Evolutionary conservation across 805 yeast genomes (phyloP), one percentile per base, ranked within the genome.

Genomic region (Yamadazyma sp.): DNA sequence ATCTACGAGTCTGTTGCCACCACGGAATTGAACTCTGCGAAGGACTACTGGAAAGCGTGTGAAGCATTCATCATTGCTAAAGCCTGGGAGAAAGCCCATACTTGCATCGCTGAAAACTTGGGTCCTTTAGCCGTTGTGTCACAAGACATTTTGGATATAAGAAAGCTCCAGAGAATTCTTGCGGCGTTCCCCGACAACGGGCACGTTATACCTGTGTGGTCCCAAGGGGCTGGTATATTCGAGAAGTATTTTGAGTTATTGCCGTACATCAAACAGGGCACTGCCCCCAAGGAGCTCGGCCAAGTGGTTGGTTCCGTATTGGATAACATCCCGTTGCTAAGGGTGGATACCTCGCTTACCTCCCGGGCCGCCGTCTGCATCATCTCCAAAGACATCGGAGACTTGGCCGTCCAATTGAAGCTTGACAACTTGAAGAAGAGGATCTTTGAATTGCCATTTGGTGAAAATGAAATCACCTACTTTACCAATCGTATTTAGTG

Each of bases 81-180:
- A 8, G 56, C 73, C 34, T 76, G 75, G 64, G 66, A 60, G 0
- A 79, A 76, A 26, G 95, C 96, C 0, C 93, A 86, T 50, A 54
- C 60, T 2, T 61, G 77, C 1, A 59, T 86, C 3, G 49, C 80
- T 6, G 53, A 63, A 1, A 55, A 68, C 3, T 82, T 88, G 20
- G 98, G 91, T 0, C 98, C 98, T 6, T 56, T 60, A 10, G 74
- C 82, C 3, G 76, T 90, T 1, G 73, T 81, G 11, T 67, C 74
- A n/a, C 71, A 74, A 39, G 60, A 56, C 10, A 5, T 45, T 29
- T 23, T 32, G 1, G 63, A 67, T 14, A 71, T 64, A 3, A 47
- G 56, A 27, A 54, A 63, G 16, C 70, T 77, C 23, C 43, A 57
- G 15, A 57, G 55, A 12, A 57, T 83, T 7, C 50, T 75, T 28